A percentile compares a stretch with the other conserved stretches of the same genome.
phyloP scores from a whole-genome alignment of 2,329 filamentous ascomycete genomes.

The Epichloe baconii region DNA sequence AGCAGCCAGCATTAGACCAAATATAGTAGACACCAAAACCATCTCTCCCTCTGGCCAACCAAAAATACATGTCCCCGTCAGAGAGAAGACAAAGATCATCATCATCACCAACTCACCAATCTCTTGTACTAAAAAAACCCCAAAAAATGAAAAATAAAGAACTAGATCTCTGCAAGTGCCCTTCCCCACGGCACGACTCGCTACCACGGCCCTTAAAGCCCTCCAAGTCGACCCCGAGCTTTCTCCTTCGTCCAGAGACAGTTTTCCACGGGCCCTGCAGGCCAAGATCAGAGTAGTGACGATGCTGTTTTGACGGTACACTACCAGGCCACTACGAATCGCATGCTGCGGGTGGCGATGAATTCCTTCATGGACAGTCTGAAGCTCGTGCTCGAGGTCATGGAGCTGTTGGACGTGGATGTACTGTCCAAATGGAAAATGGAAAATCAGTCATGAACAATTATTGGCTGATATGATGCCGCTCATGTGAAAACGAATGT shows the following conservation, averaged over 20 bases:
- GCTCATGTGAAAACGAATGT: background rate
- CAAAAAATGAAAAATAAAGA: background rate
- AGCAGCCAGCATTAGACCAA: background rate
- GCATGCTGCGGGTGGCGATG: conserved; percentile 90
- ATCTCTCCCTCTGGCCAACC: background rate
- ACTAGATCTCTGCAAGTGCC: conserved; percentile 61
- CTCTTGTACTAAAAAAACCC: background rate
- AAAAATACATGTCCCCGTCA: background rate
- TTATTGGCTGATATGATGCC: background rate
- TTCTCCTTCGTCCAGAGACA: conserved; percentile 64
- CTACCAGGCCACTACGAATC: conserved; percentile 82
- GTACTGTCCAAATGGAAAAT: conserved; percentile 38
- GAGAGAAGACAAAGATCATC: background rate
- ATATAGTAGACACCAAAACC: too few relatives aligned
- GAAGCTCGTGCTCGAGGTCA: conserved; percentile 71
- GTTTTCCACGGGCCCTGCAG: conserved; percentile 41
- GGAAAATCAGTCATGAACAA: conserved; percentile 3
- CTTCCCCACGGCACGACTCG: conserved; percentile 68
- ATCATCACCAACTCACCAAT: background rate
- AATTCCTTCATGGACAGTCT: conserved; percentile 94
- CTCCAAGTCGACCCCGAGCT: conserved; percentile 81
- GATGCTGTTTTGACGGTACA: conserved; percentile 50
- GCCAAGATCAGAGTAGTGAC: conserved; percentile 3
- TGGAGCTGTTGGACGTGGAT: conserved; percentile 82
- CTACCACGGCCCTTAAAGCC: conserved; percentile 59